Percentiles rank a stretch among this genome's conserved stretches.
phyloP scores from a whole-genome alignment of 495 filamentous ascomycete genomes.

The Paragyromitra xinjiangensis region DNA sequence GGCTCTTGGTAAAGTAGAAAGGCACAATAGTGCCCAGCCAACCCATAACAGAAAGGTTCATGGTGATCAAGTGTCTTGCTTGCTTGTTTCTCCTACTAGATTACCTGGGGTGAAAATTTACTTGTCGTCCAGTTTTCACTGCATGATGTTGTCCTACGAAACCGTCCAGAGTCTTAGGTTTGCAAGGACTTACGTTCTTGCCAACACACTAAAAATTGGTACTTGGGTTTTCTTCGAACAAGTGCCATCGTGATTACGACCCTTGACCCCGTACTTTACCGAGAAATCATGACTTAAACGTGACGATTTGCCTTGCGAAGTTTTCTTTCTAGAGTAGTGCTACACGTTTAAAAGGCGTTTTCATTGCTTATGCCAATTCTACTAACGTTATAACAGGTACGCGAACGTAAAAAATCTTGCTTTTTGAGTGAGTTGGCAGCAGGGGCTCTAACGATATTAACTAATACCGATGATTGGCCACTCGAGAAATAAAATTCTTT shows the following conservation, averaged over 20 bases:
- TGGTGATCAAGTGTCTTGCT: background rate
- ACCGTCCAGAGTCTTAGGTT: background rate
- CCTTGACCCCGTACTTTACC: background rate
- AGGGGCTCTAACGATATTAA: background rate
- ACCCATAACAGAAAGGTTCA: background rate
- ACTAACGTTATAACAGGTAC: background rate
- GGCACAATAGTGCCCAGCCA: background rate
- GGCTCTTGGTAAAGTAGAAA: background rate
- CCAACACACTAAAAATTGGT: background rate
- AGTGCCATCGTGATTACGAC: background rate
- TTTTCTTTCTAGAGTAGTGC: background rate
- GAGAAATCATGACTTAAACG: background rate
- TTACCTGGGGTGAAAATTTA: background rate
- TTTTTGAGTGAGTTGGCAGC: background rate
- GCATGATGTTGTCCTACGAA: background rate
- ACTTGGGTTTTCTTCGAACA: background rate
- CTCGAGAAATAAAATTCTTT: background rate
- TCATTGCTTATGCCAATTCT: background rate
- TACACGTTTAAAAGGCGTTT: background rate
- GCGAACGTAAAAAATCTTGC: constrained; percentile 1
- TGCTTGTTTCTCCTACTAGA: background rate
- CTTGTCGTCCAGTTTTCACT: background rate
- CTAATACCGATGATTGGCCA: background rate
- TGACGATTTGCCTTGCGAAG: background rate
- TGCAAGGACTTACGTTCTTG: background rate